Evolutionary conservation across 805 yeast species (phyloP).

Genomic region (Ascoidea tarda): DNA sequence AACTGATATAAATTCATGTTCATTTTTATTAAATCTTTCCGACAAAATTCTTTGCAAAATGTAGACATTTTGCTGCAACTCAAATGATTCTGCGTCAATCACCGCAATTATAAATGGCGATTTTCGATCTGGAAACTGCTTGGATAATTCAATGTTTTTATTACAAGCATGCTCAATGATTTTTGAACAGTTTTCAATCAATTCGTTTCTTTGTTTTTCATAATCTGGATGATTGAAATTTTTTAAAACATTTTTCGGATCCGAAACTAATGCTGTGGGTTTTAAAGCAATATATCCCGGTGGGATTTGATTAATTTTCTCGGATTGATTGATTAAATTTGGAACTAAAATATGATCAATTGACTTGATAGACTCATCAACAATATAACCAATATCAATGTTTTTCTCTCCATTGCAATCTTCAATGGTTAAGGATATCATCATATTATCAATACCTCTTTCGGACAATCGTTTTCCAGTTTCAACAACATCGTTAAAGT

Average conservation of each 20-base stretch:
- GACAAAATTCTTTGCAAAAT: slow-evolving; percentile 76
- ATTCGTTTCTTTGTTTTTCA: slow-evolving; percentile 32
- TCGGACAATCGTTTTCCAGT: slow-evolving; percentile 55
- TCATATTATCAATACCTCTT: slow-evolving; percentile 84
- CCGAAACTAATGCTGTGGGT: slow-evolving; percentile 77
- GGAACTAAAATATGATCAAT: slow-evolving; percentile 57
- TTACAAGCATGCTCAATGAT: slow-evolving; percentile 44
- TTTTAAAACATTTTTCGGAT: slow-evolving; percentile 61
- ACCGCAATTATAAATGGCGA: slow-evolving; percentile 67
- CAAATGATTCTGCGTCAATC: slow-evolving; percentile 85
- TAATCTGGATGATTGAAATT: slow-evolving; percentile 39
- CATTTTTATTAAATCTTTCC: slow-evolving; percentile 49
- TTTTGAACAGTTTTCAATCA: slow-evolving; percentile 51
- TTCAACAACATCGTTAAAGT: slow-evolving; percentile 46
- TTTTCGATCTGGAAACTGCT: slow-evolving; percentile 44
- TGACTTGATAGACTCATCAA: slow-evolving; percentile 50
- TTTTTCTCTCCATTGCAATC: slow-evolving; percentile 72
- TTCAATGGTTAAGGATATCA: slow-evolving; percentile 88
- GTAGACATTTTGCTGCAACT: slow-evolving; percentile 84
- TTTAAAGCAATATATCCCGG: slow-evolving; percentile 89
- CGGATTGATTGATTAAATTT: slow-evolving; percentile 41
- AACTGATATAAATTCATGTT: slow-evolving; percentile 42
- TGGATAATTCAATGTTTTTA: slow-evolving; percentile 34
- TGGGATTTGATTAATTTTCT: slow-evolving; percentile 51
- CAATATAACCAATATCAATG: slow-evolving; percentile 42